Evolutionary conservation across 2,329 filamentous ascomycete genomes (phyloP).

Genomic region (Teratosphaeria nubilosa): DNA sequence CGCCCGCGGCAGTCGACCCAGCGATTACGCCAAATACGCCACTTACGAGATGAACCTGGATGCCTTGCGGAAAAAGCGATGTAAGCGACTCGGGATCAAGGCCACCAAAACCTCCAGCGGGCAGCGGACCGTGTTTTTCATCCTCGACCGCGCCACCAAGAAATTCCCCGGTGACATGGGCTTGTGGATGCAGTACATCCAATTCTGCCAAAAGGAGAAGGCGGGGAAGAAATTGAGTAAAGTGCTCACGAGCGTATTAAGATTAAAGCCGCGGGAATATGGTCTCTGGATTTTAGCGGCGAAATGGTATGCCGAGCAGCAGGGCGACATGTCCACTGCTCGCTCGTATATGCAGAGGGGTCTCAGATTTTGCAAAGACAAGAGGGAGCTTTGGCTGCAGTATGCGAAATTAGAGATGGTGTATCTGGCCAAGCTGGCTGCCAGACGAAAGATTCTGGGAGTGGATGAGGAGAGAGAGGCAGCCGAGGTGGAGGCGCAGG

Average conservation of each 20-base stretch:
- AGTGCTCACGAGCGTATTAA: constrained; percentile 58
- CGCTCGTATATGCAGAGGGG: constrained; percentile 81
- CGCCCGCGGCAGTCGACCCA: constrained; percentile 62
- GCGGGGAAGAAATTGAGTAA: constrained; percentile 51
- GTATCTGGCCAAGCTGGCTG: constrained; percentile 73
- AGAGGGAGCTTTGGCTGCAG: constrained; percentile 70
- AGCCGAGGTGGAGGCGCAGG: constrained; percentile 28
- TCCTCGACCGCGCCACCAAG: constrained; percentile 76
- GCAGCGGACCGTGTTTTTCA: constrained; percentile 74
- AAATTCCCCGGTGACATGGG: constrained; percentile 73
- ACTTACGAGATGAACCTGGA: constrained; percentile 61
- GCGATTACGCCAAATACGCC: constrained; percentile 77
- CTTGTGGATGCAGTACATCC: constrained; percentile 85
- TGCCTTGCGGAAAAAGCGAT: constrained; percentile 68
- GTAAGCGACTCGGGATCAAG: constrained; percentile 68
- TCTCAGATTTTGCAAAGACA: constrained; percentile 74
- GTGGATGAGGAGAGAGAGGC: constrained; percentile 41
- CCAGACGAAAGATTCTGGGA: constrained; percentile 58
- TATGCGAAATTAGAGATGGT: constrained; percentile 89
- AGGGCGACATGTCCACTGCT: constrained; percentile 80
- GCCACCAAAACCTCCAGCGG: constrained; percentile 51
- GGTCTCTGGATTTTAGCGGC: constrained; percentile 80
- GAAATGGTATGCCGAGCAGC: constrained; percentile 62
- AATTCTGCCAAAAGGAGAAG: constrained; percentile 61
- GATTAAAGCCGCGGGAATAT: constrained; percentile 74